Evolutionary conservation across 345 rosid genomes (phyloP), one percentile per base, ranked within the genome.

Genomic region (Camelina laxa): DNA sequence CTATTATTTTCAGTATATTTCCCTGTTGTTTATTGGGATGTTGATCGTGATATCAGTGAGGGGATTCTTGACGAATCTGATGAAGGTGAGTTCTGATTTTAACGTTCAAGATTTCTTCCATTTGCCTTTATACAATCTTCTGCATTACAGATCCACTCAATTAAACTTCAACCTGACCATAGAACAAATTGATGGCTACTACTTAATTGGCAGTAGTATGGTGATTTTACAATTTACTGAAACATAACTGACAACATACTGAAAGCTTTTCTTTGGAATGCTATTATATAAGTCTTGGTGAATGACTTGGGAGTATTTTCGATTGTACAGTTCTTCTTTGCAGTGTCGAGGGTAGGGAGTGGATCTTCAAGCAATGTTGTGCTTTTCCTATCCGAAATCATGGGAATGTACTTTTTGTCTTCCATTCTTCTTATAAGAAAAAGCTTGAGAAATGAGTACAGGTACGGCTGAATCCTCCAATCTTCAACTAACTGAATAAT

Each of bases 331-430:
- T 95, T 92, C 81, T 92, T 95, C 94, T 95, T 92, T 87, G 98
- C 98, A 41, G 96, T 95, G 31, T 95, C 99, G 49, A 89, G 97
- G 76, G 96, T 86, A n/a, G 98, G 99, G 67, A 90, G 99, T 83
- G 99, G 98, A 80, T 95, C 99, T 53, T 95, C 97, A 60, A 95
- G 99, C 88, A 92, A 92, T 10, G 96, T 92, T 68, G 97, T 95
- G 48, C 97, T 90, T 41, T 95, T 95, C 75, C 85, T 92, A 33
- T 89, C 99, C 1, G 99, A 95, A 82, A 95, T 92, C 55, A 95
- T 95, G 99, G 99, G 99, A 76, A 95, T 92, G 99, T 95, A 92
- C 76, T 95, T 95, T 71, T 69, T 95, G 42, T 95, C 98, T 36
- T 95, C 98, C 35, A 95, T 90, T 82, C 98, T 92, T 60, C 81